These are phyloP conservation scores for Xerocomus cyaneibrunnescens DNA, from an alignment of 1,284 basidiomycete species.

Conservation along the genomic window DNA sequence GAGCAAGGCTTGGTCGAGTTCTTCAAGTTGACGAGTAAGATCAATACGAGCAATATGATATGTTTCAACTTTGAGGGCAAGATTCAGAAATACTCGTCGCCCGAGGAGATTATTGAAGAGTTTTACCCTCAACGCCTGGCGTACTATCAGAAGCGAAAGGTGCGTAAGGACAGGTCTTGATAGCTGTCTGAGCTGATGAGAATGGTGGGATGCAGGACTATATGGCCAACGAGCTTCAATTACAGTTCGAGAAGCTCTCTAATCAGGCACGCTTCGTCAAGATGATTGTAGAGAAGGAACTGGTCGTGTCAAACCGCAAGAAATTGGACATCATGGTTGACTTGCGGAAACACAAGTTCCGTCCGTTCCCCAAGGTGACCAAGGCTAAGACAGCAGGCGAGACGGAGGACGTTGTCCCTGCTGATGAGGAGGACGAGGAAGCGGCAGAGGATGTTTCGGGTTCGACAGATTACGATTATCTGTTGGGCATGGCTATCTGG, in stretches of 20 bases:
- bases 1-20: slow-evolving; percentile 87
- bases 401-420: slow-evolving; percentile 61
- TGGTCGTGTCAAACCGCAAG: slow-evolving; percentile 93
- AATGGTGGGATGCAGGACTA: slow-evolving; percentile 57
- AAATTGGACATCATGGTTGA: slow-evolving; percentile 86
- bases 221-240: slow-evolving; percentile 84
- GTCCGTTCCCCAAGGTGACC: slow-evolving; percentile 80
- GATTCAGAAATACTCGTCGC: slow-evolving; percentile 90
- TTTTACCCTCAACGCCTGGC: slow-evolving; percentile 91
- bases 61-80: slow-evolving; percentile 96
- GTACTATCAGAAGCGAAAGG: slow-evolving; percentile 95
- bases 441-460: slow-evolving; percentile 45
- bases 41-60: slow-evolving; percentile 97
- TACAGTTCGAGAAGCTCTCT: slow-evolving; percentile 79
- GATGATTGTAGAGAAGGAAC: slow-evolving; percentile 90
- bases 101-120: slow-evolving; percentile 93
- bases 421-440: slow-evolving; percentile 62
- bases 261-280: slow-evolving; percentile 98
- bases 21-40: slow-evolving; percentile 86
- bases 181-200: neutral
- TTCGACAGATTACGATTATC: slow-evolving; percentile 87
- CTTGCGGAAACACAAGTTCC: slow-evolving; percentile 82
- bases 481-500: slow-evolving; percentile 94
- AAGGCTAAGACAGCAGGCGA: slow-evolving; percentile 76
- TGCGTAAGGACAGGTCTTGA: slow-evolving; percentile 26